These are phyloP conservation scores for Vitis hybrid DNA, from an alignment of 177 flowering plant species.

Conservation along the genomic window DNA sequence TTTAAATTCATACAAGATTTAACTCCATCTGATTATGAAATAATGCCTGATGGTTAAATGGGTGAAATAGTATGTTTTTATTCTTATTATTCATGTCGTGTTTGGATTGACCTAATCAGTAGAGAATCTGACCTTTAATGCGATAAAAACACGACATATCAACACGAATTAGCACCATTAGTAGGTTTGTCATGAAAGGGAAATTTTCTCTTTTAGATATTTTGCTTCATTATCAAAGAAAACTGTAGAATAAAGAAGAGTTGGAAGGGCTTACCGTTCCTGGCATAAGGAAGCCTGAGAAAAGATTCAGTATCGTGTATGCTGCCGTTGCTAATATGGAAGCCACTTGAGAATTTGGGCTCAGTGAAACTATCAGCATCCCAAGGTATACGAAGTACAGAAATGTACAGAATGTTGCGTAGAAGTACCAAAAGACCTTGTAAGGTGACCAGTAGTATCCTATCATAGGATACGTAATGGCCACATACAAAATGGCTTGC, in stretches of 20 bases:
- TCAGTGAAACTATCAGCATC: slow-evolving; percentile 33
- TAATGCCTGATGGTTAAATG: too few relatives aligned
- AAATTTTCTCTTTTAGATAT: too few relatives aligned
- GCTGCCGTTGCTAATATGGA: slow-evolving; percentile 24
- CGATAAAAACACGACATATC: too few relatives aligned
- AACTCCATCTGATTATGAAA: too few relatives aligned
- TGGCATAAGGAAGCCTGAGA: slow-evolving; percentile 44
- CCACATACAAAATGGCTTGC: slow-evolving; percentile 26
- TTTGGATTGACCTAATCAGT: too few relatives aligned
- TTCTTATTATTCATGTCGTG: too few relatives aligned
- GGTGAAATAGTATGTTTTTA: too few relatives aligned
- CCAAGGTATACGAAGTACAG: slow-evolving; percentile 33
- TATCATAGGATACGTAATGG: slow-evolving; percentile 33
- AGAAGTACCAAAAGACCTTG: slow-evolving; percentile 39
- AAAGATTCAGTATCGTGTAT: slow-evolving; percentile 35
- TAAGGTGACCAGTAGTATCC: slow-evolving; percentile 30
- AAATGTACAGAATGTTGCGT: slow-evolving; percentile 33
- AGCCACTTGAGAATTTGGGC: slow-evolving; percentile 28
- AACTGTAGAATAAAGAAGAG: neutral
- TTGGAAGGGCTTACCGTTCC: slow-evolving; percentile 25
- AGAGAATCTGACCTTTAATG: too few relatives aligned
- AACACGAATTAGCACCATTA: too few relatives aligned
- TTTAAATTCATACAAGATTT: too few relatives aligned
- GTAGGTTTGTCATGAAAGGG: too few relatives aligned
- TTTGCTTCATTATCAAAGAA: too few relatives aligned